Base-by-base conservation (phyloP, 768 basidiomycete species). In the Tricholoma flavovirens region DNA sequence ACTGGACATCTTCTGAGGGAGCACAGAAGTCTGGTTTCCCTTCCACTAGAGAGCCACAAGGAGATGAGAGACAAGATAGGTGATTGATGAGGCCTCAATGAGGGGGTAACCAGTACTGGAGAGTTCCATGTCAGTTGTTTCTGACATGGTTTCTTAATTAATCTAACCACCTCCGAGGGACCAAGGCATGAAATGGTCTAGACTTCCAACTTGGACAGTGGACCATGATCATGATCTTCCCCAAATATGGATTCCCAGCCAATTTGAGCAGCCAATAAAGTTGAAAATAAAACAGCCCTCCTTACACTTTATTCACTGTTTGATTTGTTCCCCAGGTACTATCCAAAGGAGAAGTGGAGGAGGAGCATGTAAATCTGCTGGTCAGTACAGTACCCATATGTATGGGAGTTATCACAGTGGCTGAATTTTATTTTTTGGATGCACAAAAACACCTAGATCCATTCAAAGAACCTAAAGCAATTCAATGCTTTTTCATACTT, bases 241-340 rank as follows among this genome's bases (percentile, higher is more conserved):
- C 24, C 24, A 26, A 26, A 26, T 26, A 26, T 3, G 24, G 24
- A 26, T 26, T 26, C 24, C 24, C 24, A 43, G 24, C 24, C 24
- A 26, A 5, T 26, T 26, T 26, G 24, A 26, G 49, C 32, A 35
- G 49, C 49, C 49, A 51, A 51, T 51, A 30, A 51, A 21, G 30
- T 51, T 33, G 30, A 6, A 21, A 51, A 51, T 51, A 51, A 51
- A 51, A 51, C 32, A n/a, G 49, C 49, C 49, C 35, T 51, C 49
- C 49, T 51, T 35, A 9, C 11, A 51, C 19, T 33, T 51, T 32
- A 22, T 32, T 35, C 35, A 51, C 49, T 51, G 49, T 51, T 51
- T n/a, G 19, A 30, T 51, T 35, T 30, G 33, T 51, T 51, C 21
- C 10, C 17, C 49, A 51, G 17, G 49, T 32, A 33, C 24, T 26